Conservation (phyloP, 169 alveolate species). For the Cryptosporidium viatorum region DNA sequence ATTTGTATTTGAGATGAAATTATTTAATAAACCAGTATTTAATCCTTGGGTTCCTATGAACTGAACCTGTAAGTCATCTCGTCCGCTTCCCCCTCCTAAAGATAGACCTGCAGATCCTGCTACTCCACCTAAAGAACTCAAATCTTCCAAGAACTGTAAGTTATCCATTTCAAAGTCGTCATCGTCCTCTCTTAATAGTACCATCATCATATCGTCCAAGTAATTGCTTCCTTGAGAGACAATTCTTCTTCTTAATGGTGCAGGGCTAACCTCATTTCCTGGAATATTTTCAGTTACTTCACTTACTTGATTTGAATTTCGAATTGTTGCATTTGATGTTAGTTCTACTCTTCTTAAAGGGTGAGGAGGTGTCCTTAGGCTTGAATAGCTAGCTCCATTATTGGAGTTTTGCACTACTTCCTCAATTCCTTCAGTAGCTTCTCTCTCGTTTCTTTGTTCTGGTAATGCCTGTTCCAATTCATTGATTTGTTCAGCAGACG, state of each 20-base stretch:
- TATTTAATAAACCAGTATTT: not conserved
- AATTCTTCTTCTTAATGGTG: conserved; percentile 56
- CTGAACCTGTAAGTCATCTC: conserved; percentile 50
- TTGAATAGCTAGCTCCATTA: not conserved
- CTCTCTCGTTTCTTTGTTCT: not conserved
- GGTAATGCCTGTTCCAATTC: conserved; percentile 9
- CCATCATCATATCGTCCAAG: conserved; percentile 74
- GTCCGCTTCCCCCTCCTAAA: not conserved
- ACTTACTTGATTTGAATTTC: not conserved
- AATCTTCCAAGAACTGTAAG: conserved; percentile 48
- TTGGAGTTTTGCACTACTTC: not conserved
- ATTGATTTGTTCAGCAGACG: not conserved
- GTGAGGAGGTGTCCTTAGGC: conserved; percentile 35
- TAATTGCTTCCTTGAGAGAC: conserved; percentile 10
- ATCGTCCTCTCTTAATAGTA: conserved; percentile 56
- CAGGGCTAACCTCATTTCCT: conserved; percentile 19
- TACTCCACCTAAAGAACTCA: conserved; percentile 13
- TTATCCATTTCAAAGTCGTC: conserved; percentile 65
- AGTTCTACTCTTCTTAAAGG: not conserved
- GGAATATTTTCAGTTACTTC: not conserved
- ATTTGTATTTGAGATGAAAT: not conserved
- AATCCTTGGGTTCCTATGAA: not conserved
- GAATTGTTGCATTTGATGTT: not conserved
- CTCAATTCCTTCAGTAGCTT: not conserved
- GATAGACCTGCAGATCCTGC: not conserved